Evolutionary conservation across 306 rosid genomes (phyloP), one percentile per base, ranked within the genome.

Genomic region (Vigna mungo): DNA sequence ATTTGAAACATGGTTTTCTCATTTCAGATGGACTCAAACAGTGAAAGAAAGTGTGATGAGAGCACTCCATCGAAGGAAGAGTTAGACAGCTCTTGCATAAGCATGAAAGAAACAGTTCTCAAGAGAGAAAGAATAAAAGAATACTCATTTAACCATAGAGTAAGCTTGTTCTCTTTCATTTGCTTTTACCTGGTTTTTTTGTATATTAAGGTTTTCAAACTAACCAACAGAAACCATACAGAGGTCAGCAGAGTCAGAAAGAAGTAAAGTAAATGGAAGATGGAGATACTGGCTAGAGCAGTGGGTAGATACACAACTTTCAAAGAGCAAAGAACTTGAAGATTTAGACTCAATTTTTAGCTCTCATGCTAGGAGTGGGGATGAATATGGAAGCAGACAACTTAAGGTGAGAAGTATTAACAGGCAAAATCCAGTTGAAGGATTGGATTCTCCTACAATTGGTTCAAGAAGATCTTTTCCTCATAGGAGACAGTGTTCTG

Each of bases 271-370:
- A 7, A 89, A 70, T 58, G 97, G 97, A 84, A 86, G 98, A 90
- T 95, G 96, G 97, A 92, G 96, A 47, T 89, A 90, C 78, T 95
- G 98, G 97, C 84, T 95, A 41, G 97, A 90, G 78, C 96, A 90
- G 58, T 95, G 98, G 98, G 96, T 95, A n/a, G 97, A 95, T 52
- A 92, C 97, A 66, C 98, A 95, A 58, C 91, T 95, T 78, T 74
- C 90, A 1, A 95, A 87, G 75, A 92, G 98, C 76, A 95, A 86
- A 86, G 97, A 95, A 76, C 92, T 90, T 54, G 96, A 95, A 85
- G 97, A 95, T 83, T 80, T 95, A 71, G 96, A 92, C 86, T 74
- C 89, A 15, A 36, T 78, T 80, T 80, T 86, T 70, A 82, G 88
- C 54, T 79, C 92, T 48, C 72, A 80, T 62, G 78, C 86, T 47